phyloP scores from a whole-genome alignment of 441 rosid genomes.

The Erodium moschatum region DNA sequence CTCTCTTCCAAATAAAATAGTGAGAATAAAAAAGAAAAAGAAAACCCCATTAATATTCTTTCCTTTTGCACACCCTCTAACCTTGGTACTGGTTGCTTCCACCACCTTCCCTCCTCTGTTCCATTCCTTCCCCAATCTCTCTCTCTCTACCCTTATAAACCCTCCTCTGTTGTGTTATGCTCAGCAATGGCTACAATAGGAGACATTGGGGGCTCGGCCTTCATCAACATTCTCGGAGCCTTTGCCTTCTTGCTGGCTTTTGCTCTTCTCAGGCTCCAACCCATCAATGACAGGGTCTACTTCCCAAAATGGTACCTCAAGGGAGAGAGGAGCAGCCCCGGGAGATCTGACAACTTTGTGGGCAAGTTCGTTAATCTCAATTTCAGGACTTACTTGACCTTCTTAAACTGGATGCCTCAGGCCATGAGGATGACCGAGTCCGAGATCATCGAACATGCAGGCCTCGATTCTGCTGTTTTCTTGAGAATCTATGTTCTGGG shows the following conservation, averaged over 20 bases:
- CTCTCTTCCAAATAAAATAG: too few species aligned
- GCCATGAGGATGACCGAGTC: slow-evolving; percentile 77
- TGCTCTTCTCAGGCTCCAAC: slow-evolving; percentile 80
- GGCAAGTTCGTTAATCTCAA: slow-evolving; percentile 78
- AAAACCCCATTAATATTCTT: slow-evolving; percentile 11
- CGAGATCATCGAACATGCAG: slow-evolving; percentile 77
- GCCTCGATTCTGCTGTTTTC: slow-evolving; percentile 90
- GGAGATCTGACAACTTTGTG: slow-evolving; percentile 44
- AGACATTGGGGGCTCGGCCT: slow-evolving; percentile 86
- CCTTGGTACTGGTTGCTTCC: neutral
- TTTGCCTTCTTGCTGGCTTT: slow-evolving; percentile 78
- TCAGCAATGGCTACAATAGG: slow-evolving; percentile 63
- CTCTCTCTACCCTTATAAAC: neutral
- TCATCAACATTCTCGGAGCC: slow-evolving; percentile 65
- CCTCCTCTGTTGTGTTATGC: neutral
- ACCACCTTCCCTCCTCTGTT: slow-evolving; percentile 8
- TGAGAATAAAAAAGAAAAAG: neutral
- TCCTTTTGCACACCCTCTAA: slow-evolving; percentile 9
- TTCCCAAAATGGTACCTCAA: slow-evolving; percentile 77
- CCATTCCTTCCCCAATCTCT: neutral
- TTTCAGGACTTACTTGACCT: slow-evolving; percentile 58
- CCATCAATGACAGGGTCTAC: slow-evolving; percentile 86
- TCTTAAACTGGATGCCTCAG: slow-evolving; percentile 98
- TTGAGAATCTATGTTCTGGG: slow-evolving; percentile 86
- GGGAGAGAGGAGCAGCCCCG: slow-evolving; percentile 62